These are phyloP conservation scores for Phytopythium sindhum DNA, from an alignment of 352 stramenopile genomes.

Conservation along the genomic window DNA sequence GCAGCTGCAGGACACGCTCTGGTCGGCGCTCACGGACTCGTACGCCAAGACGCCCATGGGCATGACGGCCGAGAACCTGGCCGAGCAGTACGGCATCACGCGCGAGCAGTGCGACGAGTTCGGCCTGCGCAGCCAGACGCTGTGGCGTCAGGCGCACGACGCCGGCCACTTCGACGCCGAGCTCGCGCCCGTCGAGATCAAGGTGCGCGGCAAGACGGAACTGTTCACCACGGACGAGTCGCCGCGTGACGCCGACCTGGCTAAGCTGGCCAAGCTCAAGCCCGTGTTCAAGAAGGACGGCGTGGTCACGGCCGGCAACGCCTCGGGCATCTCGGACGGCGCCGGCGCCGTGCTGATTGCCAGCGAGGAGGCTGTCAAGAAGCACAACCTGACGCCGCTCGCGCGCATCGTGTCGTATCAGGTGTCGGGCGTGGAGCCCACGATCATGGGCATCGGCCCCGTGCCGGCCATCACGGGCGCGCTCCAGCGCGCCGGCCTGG, in stretches of 20 bases:
- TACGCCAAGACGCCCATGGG: constrained; percentile 96
- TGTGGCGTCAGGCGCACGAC: constrained; percentile 90
- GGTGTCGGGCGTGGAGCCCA: constrained; percentile 93
- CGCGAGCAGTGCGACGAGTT: constrained; percentile 95
- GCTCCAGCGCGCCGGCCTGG: constrained; percentile 87
- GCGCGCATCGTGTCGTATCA: constrained; percentile 92
- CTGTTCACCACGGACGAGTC: constrained; percentile 76
- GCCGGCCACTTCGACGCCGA: constrained; percentile 93
- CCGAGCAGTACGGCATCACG: constrained; percentile 92
- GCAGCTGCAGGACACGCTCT: constrained; percentile 94
- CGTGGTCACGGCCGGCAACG: constrained; percentile 95
- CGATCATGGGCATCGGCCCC: constrained; percentile 98
- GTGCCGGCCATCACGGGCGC: constrained; percentile 93
- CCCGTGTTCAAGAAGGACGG: constrained; percentile 98
- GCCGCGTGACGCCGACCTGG: constrained; percentile 67
- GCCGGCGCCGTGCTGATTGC: constrained; percentile 93
- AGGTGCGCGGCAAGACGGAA: constrained; percentile 90
- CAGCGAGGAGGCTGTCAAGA: constrained; percentile 90
- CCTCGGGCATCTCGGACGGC: constrained; percentile 96
- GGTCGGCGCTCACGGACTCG: constrained; percentile 96
- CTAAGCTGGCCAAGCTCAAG: constrained; percentile 91
- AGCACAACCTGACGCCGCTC: constrained; percentile 92
- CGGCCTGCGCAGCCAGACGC: constrained; percentile 91
- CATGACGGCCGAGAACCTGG: constrained; percentile 98
- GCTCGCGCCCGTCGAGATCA: constrained; percentile 90